Conservation (phyloP, 805 yeast genomes). For the Blastobotrys mokoenaii region DNA sequence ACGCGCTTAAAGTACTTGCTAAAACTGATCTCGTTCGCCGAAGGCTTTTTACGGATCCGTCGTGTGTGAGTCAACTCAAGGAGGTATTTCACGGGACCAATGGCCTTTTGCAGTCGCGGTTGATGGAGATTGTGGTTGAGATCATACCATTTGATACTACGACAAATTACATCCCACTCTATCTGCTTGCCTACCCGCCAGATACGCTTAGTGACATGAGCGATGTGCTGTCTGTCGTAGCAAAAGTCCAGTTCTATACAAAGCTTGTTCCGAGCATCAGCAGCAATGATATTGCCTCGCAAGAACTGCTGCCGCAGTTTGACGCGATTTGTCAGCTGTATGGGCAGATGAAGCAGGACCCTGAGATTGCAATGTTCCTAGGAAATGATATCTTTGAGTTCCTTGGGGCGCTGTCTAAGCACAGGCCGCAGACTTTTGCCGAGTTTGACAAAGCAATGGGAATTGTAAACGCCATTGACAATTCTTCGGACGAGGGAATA, state of each 20-base stretch:
- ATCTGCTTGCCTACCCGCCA: constrained; percentile 21
- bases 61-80: neutral
- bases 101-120: constrained; percentile 18
- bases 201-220: constrained; percentile 19
- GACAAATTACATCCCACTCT: constrained; percentile 17
- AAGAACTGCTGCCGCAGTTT: constrained; percentile 14
- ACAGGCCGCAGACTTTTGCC: constrained; percentile 20
- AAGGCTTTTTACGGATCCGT: constrained; percentile 22
- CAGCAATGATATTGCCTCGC: neutral
- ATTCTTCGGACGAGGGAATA: constrained; percentile 1
- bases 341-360: constrained; percentile 3
- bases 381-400: constrained; percentile 23
- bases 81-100: constrained; percentile 15
- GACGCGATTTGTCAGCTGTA: constrained; percentile 20
- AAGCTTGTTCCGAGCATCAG: constrained; percentile 18
- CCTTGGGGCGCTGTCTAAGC: constrained; percentile 19
- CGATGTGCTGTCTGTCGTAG: constrained; percentile 27
- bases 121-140: constrained; percentile 26
- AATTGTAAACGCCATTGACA: neutral
- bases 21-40: constrained; percentile 28
- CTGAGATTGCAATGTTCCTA: constrained; percentile 12
- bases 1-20: constrained; percentile 15
- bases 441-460: constrained; percentile 16
- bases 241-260: constrained; percentile 26
- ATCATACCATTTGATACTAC: constrained; percentile 23